Evolutionary conservation across 306 rosid species (phyloP).

Genomic region (Benincasa hispida): DNA sequence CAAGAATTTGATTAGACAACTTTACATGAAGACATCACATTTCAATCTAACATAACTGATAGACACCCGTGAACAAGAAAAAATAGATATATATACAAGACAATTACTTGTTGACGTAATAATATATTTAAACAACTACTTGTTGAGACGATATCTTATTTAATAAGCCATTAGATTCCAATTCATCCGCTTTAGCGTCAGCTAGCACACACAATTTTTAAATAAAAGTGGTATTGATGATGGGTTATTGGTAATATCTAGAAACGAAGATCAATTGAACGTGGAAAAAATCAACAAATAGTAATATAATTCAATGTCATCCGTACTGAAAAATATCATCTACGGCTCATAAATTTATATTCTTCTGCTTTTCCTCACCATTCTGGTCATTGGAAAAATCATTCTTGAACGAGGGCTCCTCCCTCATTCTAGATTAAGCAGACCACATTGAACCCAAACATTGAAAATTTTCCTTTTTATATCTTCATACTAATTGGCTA

Average conservation of each 20-base stretch:
- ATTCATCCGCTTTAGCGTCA: background rate
- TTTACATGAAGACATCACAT: background rate
- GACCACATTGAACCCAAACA: no score
- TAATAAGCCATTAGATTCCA: background rate
- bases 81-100: background rate
- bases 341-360: background rate
- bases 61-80: background rate
- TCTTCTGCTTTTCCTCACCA: background rate
- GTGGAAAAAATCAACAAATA: background rate
- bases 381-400: background rate
- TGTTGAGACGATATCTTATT: background rate
- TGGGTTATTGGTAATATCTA: background rate
- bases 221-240: background rate
- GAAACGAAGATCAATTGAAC: background rate
- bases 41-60: background rate
- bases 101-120: background rate
- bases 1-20: background rate
- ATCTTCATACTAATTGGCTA: background rate
- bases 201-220: background rate
- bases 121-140: background rate
- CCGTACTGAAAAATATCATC: background rate
- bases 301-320: background rate
- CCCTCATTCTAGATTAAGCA: background rate
- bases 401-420: background rate
- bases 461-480: no score